These are phyloP conservation scores for Zymoseptoria tritici DNA, from an alignment of 2,329 filamentous ascomycete genomes.

Conservation along the genomic window DNA sequence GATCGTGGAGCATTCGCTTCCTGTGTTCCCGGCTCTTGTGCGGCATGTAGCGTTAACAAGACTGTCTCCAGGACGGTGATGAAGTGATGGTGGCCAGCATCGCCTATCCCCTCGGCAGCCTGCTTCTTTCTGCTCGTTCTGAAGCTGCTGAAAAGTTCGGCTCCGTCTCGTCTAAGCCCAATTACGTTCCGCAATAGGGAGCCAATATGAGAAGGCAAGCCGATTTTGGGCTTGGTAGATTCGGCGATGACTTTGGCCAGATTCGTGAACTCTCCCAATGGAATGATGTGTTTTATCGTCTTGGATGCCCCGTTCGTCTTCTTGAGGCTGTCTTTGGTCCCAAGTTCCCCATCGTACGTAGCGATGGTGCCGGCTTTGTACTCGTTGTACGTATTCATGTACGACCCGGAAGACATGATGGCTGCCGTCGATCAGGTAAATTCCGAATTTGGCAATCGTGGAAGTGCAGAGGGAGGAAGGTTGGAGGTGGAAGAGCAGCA, in stretches of 20 bases:
- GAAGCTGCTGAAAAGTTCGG: neutral
- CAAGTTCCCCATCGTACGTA: neutral
- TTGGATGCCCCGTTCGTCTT: neutral
- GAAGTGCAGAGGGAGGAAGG: neutral
- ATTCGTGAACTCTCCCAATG: neutral
- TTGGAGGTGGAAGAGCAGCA: neutral
- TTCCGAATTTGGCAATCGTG: neutral
- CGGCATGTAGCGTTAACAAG: neutral
- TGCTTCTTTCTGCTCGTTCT: neutral
- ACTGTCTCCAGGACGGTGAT: conserved; percentile 2
- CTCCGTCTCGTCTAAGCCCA: neutral
- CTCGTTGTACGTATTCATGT: conserved; percentile 1
- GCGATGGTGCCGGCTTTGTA: conserved; percentile 10
- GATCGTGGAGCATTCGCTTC: neutral
- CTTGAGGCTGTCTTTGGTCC: neutral
- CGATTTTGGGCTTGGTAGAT: conserved; percentile 1
- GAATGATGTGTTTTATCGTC: neutral
- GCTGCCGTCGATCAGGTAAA: neutral
- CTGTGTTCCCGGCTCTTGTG: neutral
- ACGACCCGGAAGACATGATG: neutral
- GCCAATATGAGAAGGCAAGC: neutral
- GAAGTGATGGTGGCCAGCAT: conserved; percentile 1
- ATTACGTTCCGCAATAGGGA: neutral
- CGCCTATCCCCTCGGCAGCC: neutral
- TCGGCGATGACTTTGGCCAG: conserved; percentile 2